Evolutionary conservation across 2,329 filamentous ascomycete species (phyloP), one percentile per base, ranked within the genome.

Genomic region (Sporothrix sp.): DNA sequence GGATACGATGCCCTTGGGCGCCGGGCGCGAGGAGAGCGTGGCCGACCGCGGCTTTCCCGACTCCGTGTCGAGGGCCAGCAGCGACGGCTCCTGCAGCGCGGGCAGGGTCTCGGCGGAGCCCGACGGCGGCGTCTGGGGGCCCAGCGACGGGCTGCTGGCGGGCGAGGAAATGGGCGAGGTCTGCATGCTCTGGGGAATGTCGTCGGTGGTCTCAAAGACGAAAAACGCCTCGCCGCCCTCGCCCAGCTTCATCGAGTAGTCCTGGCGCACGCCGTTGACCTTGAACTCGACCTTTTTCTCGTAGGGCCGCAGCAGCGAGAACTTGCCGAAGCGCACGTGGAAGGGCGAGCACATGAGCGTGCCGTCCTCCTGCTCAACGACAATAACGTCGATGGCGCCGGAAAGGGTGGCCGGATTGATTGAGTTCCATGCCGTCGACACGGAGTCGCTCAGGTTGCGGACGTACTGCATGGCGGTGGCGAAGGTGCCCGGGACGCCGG

Each of bases 221-320:
- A 98, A 98, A 71, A 98, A 98, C 23, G 93, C 93, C 71, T 98
- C 93, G 57, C 93, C 93, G 48, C 88, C 93, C 65, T 98, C 93
- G 39, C 93, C 93, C 18, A 98, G 77, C 71, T 98, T 98, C 93
- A 98, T 98, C 42, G 93, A 82, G 72, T 95, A 96, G 58, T 93
- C 77, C 66, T 95, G 89, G 68, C 93, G 94, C 54, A 78, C 71
- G 62, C 87, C 85, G 74, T 98, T 98, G 75, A 98, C 90, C 60
- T 79, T 79, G 71, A 98, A 98, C 69, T 97, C 90, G 62, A 98
- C 93, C 78, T 97, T 98, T 71, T 98, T 98, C 69, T 98, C 93
- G 54, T 84, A 96, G 0, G 93, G 93, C 20, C 93, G 85, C 62
- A 98, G 72, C 35, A 98, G 76, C 54, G 91, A 95, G 72, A 97